Conservation (phyloP, 768 basidiomycete species). For the Flagelloscypha sp. region DNA sequence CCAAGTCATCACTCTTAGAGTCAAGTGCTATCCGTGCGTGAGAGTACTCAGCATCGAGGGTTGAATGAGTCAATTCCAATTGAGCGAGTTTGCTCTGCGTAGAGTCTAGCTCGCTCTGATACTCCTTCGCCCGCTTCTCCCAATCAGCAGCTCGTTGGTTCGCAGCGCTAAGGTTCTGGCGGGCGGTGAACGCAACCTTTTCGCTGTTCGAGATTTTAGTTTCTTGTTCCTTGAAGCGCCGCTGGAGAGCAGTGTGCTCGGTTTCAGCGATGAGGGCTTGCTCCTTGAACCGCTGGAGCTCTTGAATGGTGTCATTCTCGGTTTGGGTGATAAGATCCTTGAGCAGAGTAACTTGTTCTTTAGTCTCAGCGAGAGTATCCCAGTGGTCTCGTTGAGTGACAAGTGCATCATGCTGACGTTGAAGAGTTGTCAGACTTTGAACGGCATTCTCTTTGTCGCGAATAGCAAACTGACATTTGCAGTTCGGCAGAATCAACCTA, state of each 20-base stretch:
- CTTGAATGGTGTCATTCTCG: slow-evolving; percentile 66
- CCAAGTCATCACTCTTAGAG: slow-evolving; percentile 65
- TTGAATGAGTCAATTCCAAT: slow-evolving; percentile 52
- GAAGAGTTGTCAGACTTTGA: slow-evolving; percentile 43
- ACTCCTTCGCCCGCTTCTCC: slow-evolving; percentile 71
- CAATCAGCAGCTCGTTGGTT: slow-evolving; percentile 76
- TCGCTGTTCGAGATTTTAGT: slow-evolving; percentile 52
- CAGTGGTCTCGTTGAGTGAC: slow-evolving; percentile 61
- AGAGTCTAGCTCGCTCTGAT: slow-evolving; percentile 54
- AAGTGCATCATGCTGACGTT: slow-evolving; percentile 53
- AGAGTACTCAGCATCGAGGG: slow-evolving; percentile 65
- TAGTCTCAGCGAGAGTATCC: slow-evolving; percentile 64
- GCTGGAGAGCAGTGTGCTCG: slow-evolving; percentile 60
- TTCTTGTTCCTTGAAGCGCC: slow-evolving; percentile 68
- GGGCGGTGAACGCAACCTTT: slow-evolving; percentile 44
- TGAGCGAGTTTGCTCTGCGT: slow-evolving; percentile 57
- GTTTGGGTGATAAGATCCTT: slow-evolving; percentile 50
- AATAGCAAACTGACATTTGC: slow-evolving; percentile 42
- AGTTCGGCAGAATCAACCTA: slow-evolving; percentile 58
- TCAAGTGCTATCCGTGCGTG: slow-evolving; percentile 64
- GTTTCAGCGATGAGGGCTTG: slow-evolving; percentile 49
- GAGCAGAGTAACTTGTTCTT: slow-evolving; percentile 67
- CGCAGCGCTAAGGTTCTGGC: slow-evolving; percentile 59
- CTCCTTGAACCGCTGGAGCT: slow-evolving; percentile 45
- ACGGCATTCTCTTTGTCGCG: slow-evolving; percentile 56